A percentile compares a stretch with the other conserved stretches of the same genome.
Evolutionary conservation across 805 yeast genomes (phyloP).

Genomic region (Zygosaccharomyces bailii): DNA sequence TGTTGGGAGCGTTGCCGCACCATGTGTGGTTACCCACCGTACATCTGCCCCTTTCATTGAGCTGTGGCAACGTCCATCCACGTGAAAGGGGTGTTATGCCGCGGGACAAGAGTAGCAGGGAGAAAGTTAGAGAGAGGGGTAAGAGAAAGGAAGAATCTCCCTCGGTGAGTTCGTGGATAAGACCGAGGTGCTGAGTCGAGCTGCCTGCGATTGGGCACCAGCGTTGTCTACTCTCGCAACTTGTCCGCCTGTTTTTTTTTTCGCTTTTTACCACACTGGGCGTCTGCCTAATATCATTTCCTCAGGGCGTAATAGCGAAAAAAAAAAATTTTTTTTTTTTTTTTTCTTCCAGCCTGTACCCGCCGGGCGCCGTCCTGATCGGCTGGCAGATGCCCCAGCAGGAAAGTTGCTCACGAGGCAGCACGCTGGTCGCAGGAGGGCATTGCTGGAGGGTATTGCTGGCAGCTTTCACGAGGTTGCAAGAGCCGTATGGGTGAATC

Average conservation of each 20-base stretch:
- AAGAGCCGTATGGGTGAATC: constrained; percentile 5
- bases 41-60: neutral
- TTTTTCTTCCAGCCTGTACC: neutral
- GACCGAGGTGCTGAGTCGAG: neutral
- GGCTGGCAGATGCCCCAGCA: constrained; percentile 1
- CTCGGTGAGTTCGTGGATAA: no score
- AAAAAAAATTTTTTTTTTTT: constrained; percentile 2
- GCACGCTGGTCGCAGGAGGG: constrained; percentile 1
- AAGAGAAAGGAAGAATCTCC: neutral
- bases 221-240: neutral
- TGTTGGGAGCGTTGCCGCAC: neutral
- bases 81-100: neutral
- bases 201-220: neutral
- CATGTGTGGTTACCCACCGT: neutral
- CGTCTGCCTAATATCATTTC: neutral
- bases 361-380: constrained; percentile 1
- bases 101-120: neutral
- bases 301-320: neutral
- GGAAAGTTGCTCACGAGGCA: constrained; percentile 1
- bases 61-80: neutral
- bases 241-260: neutral
- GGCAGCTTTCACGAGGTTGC: constrained; percentile 7
- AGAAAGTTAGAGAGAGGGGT: neutral
- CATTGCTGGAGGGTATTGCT: constrained; percentile 5
- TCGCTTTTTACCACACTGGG: neutral